Base-by-base conservation (phyloP, 305 asterid genomes). In the Fraxinus velutina region DNA sequence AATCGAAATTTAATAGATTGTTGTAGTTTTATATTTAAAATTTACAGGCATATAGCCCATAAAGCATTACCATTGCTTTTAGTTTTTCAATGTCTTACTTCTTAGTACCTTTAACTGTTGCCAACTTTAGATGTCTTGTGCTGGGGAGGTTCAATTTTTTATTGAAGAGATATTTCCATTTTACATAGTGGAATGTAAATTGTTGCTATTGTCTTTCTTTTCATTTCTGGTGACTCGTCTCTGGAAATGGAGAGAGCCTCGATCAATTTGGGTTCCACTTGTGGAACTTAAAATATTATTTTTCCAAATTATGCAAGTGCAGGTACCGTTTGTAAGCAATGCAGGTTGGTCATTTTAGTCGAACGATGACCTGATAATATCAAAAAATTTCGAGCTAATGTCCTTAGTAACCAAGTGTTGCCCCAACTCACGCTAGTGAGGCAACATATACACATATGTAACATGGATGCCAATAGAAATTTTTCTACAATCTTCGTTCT, bases 1-100 rank as follows among this genome's bases (percentile, higher is more conserved):
- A 66, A 72, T 39, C 78, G 77, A 57, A 33, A 17, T 52, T 66
- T 32, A 36, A 55, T 79, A 77, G 32, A 68, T 37, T 75, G 44
- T 57, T 39, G 37, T 66, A 39, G 78, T 52, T 29, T 12, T 80
- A 73, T 83, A 66, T 47, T 27, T 66, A 74, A 57, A 57, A 6
- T 57, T 21, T 6, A 19, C 70, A 7, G 68, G 34, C 75, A 66
- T 13, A 15, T 17, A 37, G 64, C 77, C 47, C 66, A 19, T 47
- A 17, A 36, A 79, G 60, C 76, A 21, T 33, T 47, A 29, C 50
- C 17, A 32, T 72, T 30, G 27, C 76, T 33, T 32, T 6, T 33
- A 72, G 29, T 72, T 33, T 57, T 33, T 32, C 37, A 70, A 19
- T 32, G 13, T 6, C 76, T 15, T 13, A 6, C 37, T 32, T 32